Conservation (phyloP, 2,329 filamentous ascomycete species). For the Talaromyces marneffei region DNA sequence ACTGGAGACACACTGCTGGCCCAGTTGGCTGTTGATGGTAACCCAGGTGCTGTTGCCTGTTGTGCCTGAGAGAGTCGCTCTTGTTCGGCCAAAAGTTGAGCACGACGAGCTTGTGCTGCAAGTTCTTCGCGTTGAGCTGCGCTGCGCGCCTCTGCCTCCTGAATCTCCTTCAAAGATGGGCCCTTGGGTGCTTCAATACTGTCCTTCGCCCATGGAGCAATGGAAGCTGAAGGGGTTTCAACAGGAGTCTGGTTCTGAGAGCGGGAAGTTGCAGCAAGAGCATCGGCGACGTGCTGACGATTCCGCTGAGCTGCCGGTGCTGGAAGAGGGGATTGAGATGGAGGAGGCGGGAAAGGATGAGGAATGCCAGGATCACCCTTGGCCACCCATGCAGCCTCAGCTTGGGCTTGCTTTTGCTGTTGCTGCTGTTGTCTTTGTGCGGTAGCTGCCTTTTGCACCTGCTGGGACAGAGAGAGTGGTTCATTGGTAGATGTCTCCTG, state of each 20-base stretch:
- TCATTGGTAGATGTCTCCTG: conserved; percentile 27
- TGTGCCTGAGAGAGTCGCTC: conserved; percentile 64
- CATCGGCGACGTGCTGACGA: conserved; percentile 75
- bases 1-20: conserved; percentile 67
- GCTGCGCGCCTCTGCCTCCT: conserved; percentile 89
- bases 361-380: conserved; percentile 63
- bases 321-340: conserved; percentile 73
- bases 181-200: conserved; percentile 66
- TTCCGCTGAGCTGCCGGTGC: conserved; percentile 84
- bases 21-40: conserved; percentile 88
- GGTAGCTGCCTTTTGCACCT: conserved; percentile 67
- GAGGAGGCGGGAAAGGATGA: conserved; percentile 61
- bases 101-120: conserved; percentile 70
- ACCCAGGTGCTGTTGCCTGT: conserved; percentile 58
- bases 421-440: conserved; percentile 34
- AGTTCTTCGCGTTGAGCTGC: conserved; percentile 82
- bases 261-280: conserved; percentile 56
- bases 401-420: conserved; percentile 36
- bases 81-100: conserved; percentile 63
- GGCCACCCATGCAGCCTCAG: conserved; percentile 51
- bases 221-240: conserved; percentile 62
- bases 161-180: conserved; percentile 91
- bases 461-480: conserved; percentile 68
- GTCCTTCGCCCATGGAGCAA: conserved; percentile 95
- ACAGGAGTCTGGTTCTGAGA: conserved; percentile 73